Conservation (phyloP, 2,329 filamentous ascomycete genomes). For the Sporothrix protearum region DNA sequence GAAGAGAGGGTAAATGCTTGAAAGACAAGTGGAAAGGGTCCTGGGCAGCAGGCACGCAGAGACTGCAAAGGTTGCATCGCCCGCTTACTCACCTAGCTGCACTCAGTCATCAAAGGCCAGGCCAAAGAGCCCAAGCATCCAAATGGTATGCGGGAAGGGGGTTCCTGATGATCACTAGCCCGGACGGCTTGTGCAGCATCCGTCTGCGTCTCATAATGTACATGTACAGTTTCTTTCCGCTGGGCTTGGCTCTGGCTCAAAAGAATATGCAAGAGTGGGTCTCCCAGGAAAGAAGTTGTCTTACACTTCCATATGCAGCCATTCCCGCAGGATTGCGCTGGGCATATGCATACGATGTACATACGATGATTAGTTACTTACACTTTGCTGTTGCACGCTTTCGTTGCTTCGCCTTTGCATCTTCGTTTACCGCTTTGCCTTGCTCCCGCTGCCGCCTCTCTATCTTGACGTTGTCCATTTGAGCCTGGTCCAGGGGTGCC, state of each 20-base stretch:
- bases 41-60: not conserved
- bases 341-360: not conserved
- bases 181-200: conserved; percentile 12
- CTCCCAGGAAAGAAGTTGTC: not conserved
- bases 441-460: not conserved
- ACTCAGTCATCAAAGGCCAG: conserved; percentile 19
- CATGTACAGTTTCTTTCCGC: not conserved
- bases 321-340: not conserved
- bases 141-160: conserved; percentile 4
- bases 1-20: not conserved
- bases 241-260: conserved; percentile 1
- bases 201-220: conserved; percentile 11
- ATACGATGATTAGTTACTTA: not conserved
- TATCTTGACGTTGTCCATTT: not conserved
- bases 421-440: not conserved
- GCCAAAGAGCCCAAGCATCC: not conserved
- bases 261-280: not conserved
- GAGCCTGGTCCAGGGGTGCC: not conserved
- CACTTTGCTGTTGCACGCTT: not conserved
- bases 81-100: conserved; percentile 12
- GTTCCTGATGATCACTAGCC: conserved; percentile 13
- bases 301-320: conserved; percentile 13
- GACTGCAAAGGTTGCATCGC: not conserved
- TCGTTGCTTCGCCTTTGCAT: not conserved
- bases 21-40: not conserved